These are phyloP conservation scores for Xylariaceae sp. DNA, from an alignment of 2,329 filamentous ascomycete genomes.

Conservation along the genomic window DNA sequence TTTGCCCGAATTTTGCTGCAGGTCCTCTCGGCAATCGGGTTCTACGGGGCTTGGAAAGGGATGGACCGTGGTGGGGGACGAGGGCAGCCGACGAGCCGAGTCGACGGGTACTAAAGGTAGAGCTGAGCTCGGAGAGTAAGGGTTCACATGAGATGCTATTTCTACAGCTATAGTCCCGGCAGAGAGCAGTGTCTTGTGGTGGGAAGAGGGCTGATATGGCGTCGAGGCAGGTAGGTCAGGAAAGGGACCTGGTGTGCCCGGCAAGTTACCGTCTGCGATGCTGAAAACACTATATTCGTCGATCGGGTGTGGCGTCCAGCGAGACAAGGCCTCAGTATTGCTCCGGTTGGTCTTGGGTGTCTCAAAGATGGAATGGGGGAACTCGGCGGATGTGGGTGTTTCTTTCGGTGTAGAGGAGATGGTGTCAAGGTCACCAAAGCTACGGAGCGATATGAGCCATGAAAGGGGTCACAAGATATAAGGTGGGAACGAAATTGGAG, in stretches of 20 bases:
- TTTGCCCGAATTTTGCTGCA: conserved; percentile 39
- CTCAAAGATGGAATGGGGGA: conserved; percentile 54
- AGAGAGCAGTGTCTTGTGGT: conserved; percentile 51
- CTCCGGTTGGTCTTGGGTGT: conserved; percentile 50
- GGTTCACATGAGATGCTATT: conserved; percentile 58
- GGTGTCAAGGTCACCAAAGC: conserved; percentile 62
- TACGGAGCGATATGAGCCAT: conserved; percentile 33
- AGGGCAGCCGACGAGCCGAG: conserved; percentile 53
- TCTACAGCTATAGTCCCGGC: conserved; percentile 46
- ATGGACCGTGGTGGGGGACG: conserved; percentile 49
- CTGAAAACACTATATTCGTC: conserved; percentile 65
- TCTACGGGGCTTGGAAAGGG: conserved; percentile 32
- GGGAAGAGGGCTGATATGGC: conserved; percentile 34
- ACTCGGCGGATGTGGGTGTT: conserved; percentile 51
- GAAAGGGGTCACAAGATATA: conserved; percentile 12
- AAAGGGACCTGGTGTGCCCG: conserved; percentile 44
- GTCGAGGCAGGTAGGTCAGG: conserved; percentile 41
- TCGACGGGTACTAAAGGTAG: conserved; percentile 57
- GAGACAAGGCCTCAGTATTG: conserved; percentile 46
- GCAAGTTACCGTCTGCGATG: conserved; percentile 57
- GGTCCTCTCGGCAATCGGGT: conserved; percentile 28
- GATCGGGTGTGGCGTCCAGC: conserved; percentile 59
- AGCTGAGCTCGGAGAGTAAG: conserved; percentile 52
- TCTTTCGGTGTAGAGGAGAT: conserved; percentile 56
- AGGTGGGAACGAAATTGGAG: conserved; percentile 23